These are phyloP conservation scores for Proliferodiscus dingleyae DNA, from an alignment of 2,329 filamentous ascomycete species.

Conservation along the genomic window DNA sequence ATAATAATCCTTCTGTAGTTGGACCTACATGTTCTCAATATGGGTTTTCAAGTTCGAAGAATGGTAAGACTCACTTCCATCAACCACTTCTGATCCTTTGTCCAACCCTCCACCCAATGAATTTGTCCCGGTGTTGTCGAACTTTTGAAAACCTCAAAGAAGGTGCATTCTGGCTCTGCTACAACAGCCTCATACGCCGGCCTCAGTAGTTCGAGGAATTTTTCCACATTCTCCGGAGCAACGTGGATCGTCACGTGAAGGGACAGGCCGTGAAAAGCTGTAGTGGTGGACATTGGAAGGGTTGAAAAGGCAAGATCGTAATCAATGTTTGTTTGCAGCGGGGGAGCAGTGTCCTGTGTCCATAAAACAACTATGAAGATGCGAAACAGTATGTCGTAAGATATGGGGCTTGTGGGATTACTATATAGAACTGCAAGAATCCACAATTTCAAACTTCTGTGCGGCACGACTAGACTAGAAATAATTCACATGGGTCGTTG, in stretches of 20 bases:
- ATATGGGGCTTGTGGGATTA: too few relatives aligned
- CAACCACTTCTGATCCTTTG: slow-evolving; percentile 10
- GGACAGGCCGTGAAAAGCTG: too few relatives aligned
- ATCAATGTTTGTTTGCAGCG: too few relatives aligned
- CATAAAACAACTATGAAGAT: too few relatives aligned
- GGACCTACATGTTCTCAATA: neutral
- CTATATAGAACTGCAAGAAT: too few relatives aligned
- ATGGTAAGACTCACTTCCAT: neutral
- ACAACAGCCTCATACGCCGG: slow-evolving; percentile 37
- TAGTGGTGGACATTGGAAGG: too few relatives aligned
- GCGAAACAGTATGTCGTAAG: too few relatives aligned
- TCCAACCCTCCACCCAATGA: slow-evolving; percentile 39
- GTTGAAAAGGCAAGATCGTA: too few relatives aligned
- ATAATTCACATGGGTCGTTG: too few relatives aligned
- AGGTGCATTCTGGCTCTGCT: slow-evolving; percentile 39
- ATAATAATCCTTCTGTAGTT: slow-evolving; percentile 9
- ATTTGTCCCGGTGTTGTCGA: slow-evolving; percentile 35
- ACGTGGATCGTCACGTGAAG: slow-evolving; percentile 10
- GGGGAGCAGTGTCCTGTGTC: too few relatives aligned
- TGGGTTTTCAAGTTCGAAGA: neutral
- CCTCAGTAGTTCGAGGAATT: slow-evolving; percentile 28
- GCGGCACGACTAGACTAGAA: too few relatives aligned
- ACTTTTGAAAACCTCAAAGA: slow-evolving; percentile 40
- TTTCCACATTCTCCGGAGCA: slow-evolving; percentile 3
- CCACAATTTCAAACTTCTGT: too few relatives aligned